Base-by-base conservation (phyloP, 208 protist species). In the Leishmania gerbilli region DNA sequence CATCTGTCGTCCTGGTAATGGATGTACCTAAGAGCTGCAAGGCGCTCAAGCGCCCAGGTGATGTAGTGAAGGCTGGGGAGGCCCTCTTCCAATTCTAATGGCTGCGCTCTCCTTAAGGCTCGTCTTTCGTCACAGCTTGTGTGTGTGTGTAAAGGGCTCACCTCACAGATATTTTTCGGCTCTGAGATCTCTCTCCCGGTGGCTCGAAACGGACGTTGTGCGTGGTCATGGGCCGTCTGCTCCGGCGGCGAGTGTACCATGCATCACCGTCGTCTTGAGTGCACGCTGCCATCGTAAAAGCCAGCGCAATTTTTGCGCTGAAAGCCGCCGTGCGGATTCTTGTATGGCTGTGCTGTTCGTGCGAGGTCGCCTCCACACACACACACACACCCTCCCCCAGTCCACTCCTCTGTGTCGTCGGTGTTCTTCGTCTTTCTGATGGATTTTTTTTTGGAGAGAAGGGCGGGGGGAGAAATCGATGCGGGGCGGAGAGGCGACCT, bases 1-100 rank as follows among this genome's bases (percentile, higher is more conserved):
- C 95, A 49, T 87, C 95, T n/a, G 92, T 97, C 11, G 92, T 92
- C 11, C 64, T 97, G 37, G 68, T 97, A 37, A 76, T 94, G 77
- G 95, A 97, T 85, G 84, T 96, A n/a, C 93, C 93, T 13, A 76
- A 88, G 34, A 79, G 83, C 40, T 87, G 84, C 56, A 80, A 72
- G 17, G 21, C 92, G 3, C 51, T 87, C n/a, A 83, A 82, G 15
- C 77, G 82, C 8, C 80, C 80, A 34, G 93, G 92, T 1, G 89
- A 95, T 37, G 55, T 82, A 15, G 88, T 96, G 21, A 93, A 94
- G 76, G 95, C 91, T 5, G 95, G 95, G 0, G 86, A 92, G 69
- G 74, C 90, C 0, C 84, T 97, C 15, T 79, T 95, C 21, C 68
- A 79, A 71, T 85, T 65, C 19, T 79, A 85, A 45, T 5, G 42